Base-by-base conservation (phyloP, 2,329 filamentous ascomycete species). In the Aspergillus fructus region DNA sequence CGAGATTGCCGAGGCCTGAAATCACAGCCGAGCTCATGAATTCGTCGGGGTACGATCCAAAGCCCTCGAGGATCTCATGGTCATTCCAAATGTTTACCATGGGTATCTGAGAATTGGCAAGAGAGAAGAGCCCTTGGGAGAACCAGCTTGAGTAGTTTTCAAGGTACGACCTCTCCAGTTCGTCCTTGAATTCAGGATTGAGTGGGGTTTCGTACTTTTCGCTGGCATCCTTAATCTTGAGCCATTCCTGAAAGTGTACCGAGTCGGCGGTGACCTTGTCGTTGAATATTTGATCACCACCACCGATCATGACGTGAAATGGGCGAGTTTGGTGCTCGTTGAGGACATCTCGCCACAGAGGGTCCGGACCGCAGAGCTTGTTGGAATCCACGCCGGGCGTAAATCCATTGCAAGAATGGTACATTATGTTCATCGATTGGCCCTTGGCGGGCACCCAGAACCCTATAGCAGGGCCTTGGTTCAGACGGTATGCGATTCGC, bases 1-100 rank as follows among this genome's bases (percentile, higher is more conserved):
- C 93, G 49, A 97, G 86, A 39, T 89, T 89, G 2, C 94, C 96
- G 8, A 99, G 76, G 0, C 96, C 94, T 2, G 88, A 89, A 71
- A 99, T 96, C 0, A 97, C 90, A 0, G 91, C 89, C 3, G 90
- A 91, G 63, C 84, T 85, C 91, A 97, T 97, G 68, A 96, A 94
- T 64, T 90, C 86, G 64, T 97, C 85, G 4, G 93, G 88, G 72
- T 97, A 99, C 0, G 92, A 96, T 6, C 94, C 94, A 70, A 89
- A 99, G 1, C 96, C 94, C 74, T 93, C 89, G 62, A 93, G 93
- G 64, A 93, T 89, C 65, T 94, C 90, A 71, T 97, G 94, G 66
- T 97, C 94, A 73, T 97, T 93, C 81, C 90, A 97, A 73, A 99
- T 93, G 72, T 99, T 99, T 67, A 99, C 85, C 93, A 97, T 97